Base-by-base conservation (phyloP, 164 flowering plant genomes). In the Vitis rotundifolia region DNA sequence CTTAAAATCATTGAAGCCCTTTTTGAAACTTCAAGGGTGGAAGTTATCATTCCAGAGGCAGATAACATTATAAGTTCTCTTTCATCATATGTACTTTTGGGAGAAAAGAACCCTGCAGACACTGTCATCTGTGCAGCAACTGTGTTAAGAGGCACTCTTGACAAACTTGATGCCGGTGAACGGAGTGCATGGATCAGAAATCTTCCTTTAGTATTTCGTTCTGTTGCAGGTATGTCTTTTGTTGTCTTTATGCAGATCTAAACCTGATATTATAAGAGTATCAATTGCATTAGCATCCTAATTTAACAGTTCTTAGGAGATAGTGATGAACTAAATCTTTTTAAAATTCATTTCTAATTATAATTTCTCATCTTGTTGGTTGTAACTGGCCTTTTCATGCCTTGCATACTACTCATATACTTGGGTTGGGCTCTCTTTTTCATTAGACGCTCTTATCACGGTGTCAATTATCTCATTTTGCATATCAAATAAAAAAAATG, bases 101-200 rank as follows among this genome's bases (percentile, higher is more conserved):
- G 73, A 66, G 78, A 81, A 71, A 83, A 79, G 71, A 88, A 89
- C 66, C 93, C 95, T 10, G 57, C 48, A 47, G 97, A 94, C 73
- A 87, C 91, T 37, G 66, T 87, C 51, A 69, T 89, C 47, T 72
- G 75, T 66, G 97, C 90, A 19, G 79, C 85, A 59, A 74, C 49
- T 49, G 78, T 92, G 75, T 76, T 86, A 61, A 86, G 75, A 73
- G 53, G 53, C 49, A 77, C 75, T 59, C 12, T 91, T 59, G 78
- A 72, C 59, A 83, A 83, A 64, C 82, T 88, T 79, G 79, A 74
- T 60, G 65, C 16, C 11, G 75, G 52, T 61, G 86, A 81, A 47
- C 76, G 75, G 13, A 74, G 54, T 31, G 73, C 72, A 22, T 85
- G 86, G 84, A 71, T 74, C 22, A 76, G 48, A 64, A 79, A 77